These are phyloP conservation scores for Coniella lustricola DNA, from an alignment of 2,329 filamentous ascomycete species.

Conservation along the genomic window DNA sequence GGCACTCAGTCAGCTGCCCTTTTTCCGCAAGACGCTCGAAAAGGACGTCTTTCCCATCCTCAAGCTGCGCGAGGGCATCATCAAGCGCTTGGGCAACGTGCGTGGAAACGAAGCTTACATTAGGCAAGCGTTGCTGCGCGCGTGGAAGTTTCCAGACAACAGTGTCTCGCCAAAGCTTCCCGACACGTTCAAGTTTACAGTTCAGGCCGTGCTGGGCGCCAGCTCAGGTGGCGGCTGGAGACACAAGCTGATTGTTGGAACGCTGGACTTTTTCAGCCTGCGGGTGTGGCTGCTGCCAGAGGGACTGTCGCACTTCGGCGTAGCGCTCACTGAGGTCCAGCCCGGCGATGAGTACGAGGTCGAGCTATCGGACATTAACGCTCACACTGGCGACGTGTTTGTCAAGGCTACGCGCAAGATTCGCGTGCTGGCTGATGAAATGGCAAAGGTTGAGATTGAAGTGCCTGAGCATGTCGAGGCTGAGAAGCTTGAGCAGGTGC, in stretches of 20 bases:
- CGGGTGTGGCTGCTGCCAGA: conserved; percentile 33
- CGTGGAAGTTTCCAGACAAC: conserved; percentile 42
- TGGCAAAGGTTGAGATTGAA: background rate
- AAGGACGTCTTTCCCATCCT: conserved; percentile 41
- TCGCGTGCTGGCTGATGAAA: conserved; percentile 1
- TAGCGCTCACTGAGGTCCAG: conserved; percentile 33
- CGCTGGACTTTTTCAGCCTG: conserved; percentile 46
- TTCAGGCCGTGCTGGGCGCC: conserved; percentile 29
- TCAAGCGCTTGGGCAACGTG: conserved; percentile 34
- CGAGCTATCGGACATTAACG: conserved; percentile 46
- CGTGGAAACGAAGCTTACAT: conserved; percentile 45
- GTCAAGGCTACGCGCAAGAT: conserved; percentile 37
- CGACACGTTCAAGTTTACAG: conserved; percentile 41
- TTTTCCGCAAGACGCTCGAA: conserved; percentile 33
- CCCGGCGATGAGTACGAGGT: conserved; percentile 50
- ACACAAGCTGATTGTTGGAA: background rate
- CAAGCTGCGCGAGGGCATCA: conserved; percentile 46
- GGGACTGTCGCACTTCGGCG: conserved; percentile 30
- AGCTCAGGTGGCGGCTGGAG: conserved; percentile 27
- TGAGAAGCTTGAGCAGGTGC: background rate
- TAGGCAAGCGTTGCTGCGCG: conserved; percentile 52
- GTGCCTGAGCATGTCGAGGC: background rate
- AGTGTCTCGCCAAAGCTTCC: conserved; percentile 29
- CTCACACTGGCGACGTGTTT: conserved; percentile 36
- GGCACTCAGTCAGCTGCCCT: conserved; percentile 35